Evolutionary conservation across 2,329 filamentous ascomycete genomes (phyloP), one percentile per base, ranked within the genome.

Genomic region (Cordyceps cicadae): DNA sequence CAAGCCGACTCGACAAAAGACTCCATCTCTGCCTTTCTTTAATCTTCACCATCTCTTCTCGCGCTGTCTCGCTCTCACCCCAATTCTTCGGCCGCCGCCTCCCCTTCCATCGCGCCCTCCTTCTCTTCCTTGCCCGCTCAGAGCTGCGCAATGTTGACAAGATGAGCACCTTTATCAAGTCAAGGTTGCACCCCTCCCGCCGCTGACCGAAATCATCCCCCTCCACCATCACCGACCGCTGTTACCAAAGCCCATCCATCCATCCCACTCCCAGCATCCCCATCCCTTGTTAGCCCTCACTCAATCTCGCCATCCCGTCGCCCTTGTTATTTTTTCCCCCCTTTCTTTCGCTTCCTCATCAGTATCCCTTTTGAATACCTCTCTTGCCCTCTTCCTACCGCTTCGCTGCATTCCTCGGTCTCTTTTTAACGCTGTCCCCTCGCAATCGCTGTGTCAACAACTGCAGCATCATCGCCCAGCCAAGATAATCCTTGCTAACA

Each of bases 401-500:
- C 24, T 17, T 24, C 41, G 2, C n/a, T 37, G n/a, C 17, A 24
- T 24, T n/a, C 7, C 7, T 19, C 8, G 14, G 11, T 12, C 19
- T 21, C 17, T 12, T 14, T 21, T 39, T 32, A n/a, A 17, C 37
- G n/a, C 39, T 6, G 29, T 29, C 24, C 19, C n/a, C 19, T 7
- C 21, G 29, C 45, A 21, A 37, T 39, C 46, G 49, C 43, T 24
- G 3, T 17, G 48, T 55, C 54, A 62, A 65, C 49, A 24, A 8
- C 49, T 26, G 14, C 49, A 29, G n/a, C 39, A 11, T 19, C 49
- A 39, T 41, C 39, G 6, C 17, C 49, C 26, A 54, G 41, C 15
- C n/a, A 32, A 43, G 60, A 64, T 49, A 29, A 37, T n/a, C 32
- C 66, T 67, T 63, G 63, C 65, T 62, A 32, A 64, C 63, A 5